phyloP scores from a whole-genome alignment of 1,284 basidiomycete species.

The Inonotus obliquus region DNA sequence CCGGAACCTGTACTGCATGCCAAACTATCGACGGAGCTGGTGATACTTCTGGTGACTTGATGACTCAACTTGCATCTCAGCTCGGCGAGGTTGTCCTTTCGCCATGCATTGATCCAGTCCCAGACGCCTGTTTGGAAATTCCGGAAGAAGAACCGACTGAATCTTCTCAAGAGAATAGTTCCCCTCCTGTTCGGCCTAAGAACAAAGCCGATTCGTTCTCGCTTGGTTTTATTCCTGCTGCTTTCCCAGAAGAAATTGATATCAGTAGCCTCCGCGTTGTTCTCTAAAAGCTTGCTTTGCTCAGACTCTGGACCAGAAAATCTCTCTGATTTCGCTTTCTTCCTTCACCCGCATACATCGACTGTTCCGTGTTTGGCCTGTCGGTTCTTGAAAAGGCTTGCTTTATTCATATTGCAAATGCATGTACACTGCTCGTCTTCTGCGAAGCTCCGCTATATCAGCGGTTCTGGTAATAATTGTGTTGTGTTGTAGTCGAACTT shows the following conservation, averaged over 20 bases:
- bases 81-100: constrained; percentile 3
- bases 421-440: too few species aligned
- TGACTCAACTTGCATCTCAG: constrained; percentile 28
- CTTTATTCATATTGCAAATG: too few species aligned
- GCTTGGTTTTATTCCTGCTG: constrained; percentile 10
- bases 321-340: too few species aligned
- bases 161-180: neutral
- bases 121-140: neutral
- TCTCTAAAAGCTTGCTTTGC: neutral
- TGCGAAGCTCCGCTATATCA: too few species aligned
- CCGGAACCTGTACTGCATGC: neutral
- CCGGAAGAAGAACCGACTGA: neutral
- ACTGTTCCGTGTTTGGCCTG: too few species aligned
- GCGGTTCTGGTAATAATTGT: too few species aligned
- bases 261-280: neutral
- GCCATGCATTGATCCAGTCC: neutral
- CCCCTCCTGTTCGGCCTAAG: neutral
- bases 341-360: too few species aligned
- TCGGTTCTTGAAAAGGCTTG: too few species aligned
- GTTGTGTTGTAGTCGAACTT: too few species aligned
- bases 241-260: constrained; percentile 10
- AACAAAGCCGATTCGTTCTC: neutral
- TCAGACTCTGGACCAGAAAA: too few species aligned
- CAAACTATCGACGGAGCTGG: neutral
- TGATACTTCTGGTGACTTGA: neutral